Percentiles rank a stretch among this genome's conserved stretches.
These are phyloP conservation scores for Podaxis carcinomalis DNA, from an alignment of 768 basidiomycete genomes.

Conservation along the genomic window DNA sequence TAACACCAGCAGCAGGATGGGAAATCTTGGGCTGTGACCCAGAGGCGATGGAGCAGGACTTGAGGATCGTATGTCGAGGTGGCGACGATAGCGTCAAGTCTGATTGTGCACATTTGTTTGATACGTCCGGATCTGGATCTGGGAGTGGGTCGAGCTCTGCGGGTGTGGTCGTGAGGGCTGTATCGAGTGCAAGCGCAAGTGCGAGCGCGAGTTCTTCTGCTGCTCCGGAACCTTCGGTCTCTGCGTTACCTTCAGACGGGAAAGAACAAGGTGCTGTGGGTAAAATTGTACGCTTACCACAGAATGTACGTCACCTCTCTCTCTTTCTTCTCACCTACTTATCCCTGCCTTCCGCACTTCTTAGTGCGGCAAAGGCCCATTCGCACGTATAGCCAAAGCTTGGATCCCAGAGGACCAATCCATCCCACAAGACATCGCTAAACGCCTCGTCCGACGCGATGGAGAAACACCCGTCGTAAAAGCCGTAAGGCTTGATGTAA, in stretches of 20 bases:
- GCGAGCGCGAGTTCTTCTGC: conserved; percentile 27
- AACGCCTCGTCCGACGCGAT: conserved; percentile 13
- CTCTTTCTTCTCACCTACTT: background rate
- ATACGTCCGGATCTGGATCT: conserved; percentile 20
- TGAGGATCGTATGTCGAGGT: conserved; percentile 43
- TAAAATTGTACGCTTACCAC: conserved; percentile 47
- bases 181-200: conserved; percentile 13
- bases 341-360: too few relatives aligned
- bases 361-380: conserved; percentile 21
- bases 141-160: conserved; percentile 13
- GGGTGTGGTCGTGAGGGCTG: background rate
- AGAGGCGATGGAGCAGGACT: conserved; percentile 35
- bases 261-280: conserved; percentile 23
- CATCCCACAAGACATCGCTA: conserved; percentile 14
- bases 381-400: conserved; percentile 16
- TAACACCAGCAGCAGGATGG: conserved; percentile 50
- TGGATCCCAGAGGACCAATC: conserved; percentile 19
- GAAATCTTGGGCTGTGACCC: conserved; percentile 42
- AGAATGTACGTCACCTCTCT: conserved; percentile 32
- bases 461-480: conserved; percentile 13
- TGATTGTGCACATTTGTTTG: conserved; percentile 10
- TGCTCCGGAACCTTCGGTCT: conserved; percentile 27
- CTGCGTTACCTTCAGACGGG: background rate
- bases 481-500: conserved; percentile 16
- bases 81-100: background rate